These are phyloP conservation scores for Phytophthora fragariae DNA, from an alignment of 352 stramenopile species.

Conservation along the genomic window DNA sequence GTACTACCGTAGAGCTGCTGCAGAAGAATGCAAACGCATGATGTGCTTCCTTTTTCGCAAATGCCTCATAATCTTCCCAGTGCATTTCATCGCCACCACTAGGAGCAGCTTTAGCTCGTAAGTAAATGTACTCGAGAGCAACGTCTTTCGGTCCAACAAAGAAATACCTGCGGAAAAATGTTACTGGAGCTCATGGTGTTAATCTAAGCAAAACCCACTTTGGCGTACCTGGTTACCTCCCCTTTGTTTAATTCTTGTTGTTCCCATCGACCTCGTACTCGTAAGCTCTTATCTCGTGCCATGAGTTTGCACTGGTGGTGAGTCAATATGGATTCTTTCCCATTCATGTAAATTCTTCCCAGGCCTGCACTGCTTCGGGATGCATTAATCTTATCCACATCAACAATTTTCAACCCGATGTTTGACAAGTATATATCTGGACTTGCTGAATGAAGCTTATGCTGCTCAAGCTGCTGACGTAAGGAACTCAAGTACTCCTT, in stretches of 20 bases:
- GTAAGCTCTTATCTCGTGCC: constrained; percentile 6
- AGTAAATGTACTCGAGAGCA: constrained; percentile 26
- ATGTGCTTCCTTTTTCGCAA: constrained; percentile 19
- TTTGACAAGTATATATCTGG: constrained; percentile 13
- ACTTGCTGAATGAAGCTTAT: constrained; percentile 6
- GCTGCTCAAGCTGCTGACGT: constrained; percentile 12
- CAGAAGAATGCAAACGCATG: constrained; percentile 24
- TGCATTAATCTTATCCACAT: constrained; percentile 36
- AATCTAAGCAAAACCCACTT: neutral
- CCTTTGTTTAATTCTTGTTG: constrained; percentile 11
- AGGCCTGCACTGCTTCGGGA: constrained; percentile 19
- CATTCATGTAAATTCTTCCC: constrained; percentile 29
- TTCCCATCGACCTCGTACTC: constrained; percentile 20
- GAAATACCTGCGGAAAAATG: constrained; percentile 22
- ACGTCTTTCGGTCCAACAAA: constrained; percentile 28
- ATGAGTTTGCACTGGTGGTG: constrained; percentile 30
- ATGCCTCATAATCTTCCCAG: constrained; percentile 23
- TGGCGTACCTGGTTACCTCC: constrained; percentile 20
- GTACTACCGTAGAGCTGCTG: neutral
- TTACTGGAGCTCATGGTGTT: neutral
- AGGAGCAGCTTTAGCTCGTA: constrained; percentile 17
- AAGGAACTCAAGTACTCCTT: constrained; percentile 12
- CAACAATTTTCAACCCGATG: constrained; percentile 26
- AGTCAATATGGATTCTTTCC: constrained; percentile 16
- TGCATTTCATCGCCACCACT: neutral